These are phyloP conservation scores for Botrytis deweyae DNA, from an alignment of 2,329 filamentous ascomycete genomes.

Conservation along the genomic window DNA sequence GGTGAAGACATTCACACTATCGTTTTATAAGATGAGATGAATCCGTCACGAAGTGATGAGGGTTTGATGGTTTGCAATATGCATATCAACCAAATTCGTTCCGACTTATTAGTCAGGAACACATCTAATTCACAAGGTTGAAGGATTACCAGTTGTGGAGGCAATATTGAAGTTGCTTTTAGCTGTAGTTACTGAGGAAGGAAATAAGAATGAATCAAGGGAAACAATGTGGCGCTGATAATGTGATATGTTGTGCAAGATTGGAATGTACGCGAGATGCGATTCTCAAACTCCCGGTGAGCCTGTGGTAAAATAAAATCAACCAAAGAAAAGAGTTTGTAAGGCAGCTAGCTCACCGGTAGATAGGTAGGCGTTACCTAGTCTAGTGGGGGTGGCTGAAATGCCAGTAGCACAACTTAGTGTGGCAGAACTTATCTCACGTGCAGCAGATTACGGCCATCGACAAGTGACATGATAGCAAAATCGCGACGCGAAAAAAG, in stretches of 20 bases:
- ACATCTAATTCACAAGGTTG: not conserved
- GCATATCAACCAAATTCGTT: not conserved
- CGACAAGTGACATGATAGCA: conserved; percentile 11
- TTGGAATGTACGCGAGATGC: not conserved
- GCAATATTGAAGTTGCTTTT: not conserved
- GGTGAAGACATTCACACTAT: not conserved
- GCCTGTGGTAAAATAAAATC: not conserved
- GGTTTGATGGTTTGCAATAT: not conserved
- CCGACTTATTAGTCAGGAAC: not conserved
- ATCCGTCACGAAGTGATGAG: not conserved
- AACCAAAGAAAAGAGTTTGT: not conserved
- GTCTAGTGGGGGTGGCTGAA: conserved; percentile 16
- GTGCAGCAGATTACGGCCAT: not conserved
- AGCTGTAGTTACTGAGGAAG: not conserved
- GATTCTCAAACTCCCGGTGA: not conserved
- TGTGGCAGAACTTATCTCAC: conserved; percentile 1
- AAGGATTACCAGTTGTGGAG: not conserved
- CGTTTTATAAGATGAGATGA: not conserved
- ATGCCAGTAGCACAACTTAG: not conserved
- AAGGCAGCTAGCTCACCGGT: conserved; percentile 4
- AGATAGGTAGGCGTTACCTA: not conserved
- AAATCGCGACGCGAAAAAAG: conserved; percentile 24
- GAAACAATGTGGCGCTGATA: not conserved
- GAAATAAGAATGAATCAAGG: not conserved
- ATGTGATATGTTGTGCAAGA: not conserved